Evolutionary conservation across 1,139 yeast genomes (phyloP).

Genomic region (Geotrichum cucujoidarum): DNA sequence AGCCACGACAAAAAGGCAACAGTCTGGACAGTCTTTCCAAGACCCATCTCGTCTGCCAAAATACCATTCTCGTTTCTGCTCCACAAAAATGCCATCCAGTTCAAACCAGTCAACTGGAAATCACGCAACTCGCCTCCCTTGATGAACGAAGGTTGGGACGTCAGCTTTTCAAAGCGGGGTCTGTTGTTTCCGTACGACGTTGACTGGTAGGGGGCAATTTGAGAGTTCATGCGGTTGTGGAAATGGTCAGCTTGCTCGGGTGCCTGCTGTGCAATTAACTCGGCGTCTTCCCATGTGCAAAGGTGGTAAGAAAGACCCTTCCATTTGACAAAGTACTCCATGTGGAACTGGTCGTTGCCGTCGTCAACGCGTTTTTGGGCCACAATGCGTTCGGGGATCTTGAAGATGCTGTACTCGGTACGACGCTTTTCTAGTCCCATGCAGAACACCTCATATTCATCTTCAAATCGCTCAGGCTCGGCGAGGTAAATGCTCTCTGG

Average conservation of each 20-base stretch:
- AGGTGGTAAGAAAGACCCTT: slow-evolving; percentile 88
- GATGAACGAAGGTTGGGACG: slow-evolving; percentile 81
- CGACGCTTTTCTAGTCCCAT: slow-evolving; percentile 78
- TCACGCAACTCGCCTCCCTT: slow-evolving; percentile 92
- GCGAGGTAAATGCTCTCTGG: slow-evolving; percentile 68
- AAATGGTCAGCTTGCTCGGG: slow-evolving; percentile 81
- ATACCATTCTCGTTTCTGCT: slow-evolving; percentile 96
- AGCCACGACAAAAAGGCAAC: slow-evolving; percentile 93
- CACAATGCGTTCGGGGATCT: slow-evolving; percentile 83
- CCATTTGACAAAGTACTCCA: slow-evolving; percentile 91
- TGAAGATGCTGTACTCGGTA: slow-evolving; percentile 80
- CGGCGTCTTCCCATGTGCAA: slow-evolving; percentile 96
- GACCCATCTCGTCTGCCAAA: slow-evolving; percentile 97
- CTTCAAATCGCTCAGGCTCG: slow-evolving; percentile 73
- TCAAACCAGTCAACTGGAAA: slow-evolving; percentile 94
- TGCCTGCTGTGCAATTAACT: slow-evolving; percentile 74
- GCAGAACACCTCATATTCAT: slow-evolving; percentile 90
- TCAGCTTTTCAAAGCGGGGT: slow-evolving; percentile 84
- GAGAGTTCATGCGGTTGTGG: slow-evolving; percentile 76
- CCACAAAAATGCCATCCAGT: slow-evolving; percentile 99
- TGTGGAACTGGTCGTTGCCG: slow-evolving; percentile 56
- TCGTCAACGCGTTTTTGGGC: slow-evolving; percentile 69
- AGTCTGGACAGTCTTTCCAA: slow-evolving; percentile 97
- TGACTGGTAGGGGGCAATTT: slow-evolving; percentile 75
- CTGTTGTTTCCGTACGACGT: slow-evolving; percentile 72